Evolutionary conservation across 257 asterid genomes (phyloP).

Genomic region (Solanum pimpinellifolium): DNA sequence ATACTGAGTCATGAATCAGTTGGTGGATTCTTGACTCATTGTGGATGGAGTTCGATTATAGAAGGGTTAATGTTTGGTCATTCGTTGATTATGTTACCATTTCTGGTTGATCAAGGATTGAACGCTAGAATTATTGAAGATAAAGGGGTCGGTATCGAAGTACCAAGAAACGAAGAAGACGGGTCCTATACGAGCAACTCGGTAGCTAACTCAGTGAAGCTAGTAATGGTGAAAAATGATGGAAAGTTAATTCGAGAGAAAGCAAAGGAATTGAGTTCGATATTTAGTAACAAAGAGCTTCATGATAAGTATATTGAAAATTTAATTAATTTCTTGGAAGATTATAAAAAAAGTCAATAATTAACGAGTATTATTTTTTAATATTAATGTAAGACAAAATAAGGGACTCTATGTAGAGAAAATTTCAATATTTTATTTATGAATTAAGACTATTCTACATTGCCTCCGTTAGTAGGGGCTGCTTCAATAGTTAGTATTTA

Average conservation of each 20-base stretch:
- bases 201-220: slow-evolving; percentile 41
- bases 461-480: background rate
- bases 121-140: slow-evolving; percentile 60
- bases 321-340: background rate
- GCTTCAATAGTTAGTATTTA: background rate
- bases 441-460: background rate
- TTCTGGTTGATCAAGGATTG: slow-evolving; percentile 75
- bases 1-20: slow-evolving; percentile 45
- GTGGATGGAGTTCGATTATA: slow-evolving; percentile 78
- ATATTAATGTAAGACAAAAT: background rate
- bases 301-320: background rate
- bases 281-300: slow-evolving; percentile 24
- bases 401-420: background rate
- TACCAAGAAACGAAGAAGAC: slow-evolving; percentile 33
- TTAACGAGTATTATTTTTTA: background rate
- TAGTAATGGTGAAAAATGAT: slow-evolving; percentile 37
- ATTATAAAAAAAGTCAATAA: background rate
- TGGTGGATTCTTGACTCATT: slow-evolving; percentile 68
- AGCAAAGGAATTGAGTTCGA: slow-evolving; percentile 30
- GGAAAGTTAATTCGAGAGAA: slow-evolving; percentile 36
- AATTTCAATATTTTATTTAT: too few relatives aligned
- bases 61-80: slow-evolving; percentile 56
- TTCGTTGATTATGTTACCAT: slow-evolving; percentile 52
- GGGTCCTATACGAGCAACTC: slow-evolving; percentile 43
- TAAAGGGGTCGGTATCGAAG: slow-evolving; percentile 55